Evolutionary conservation across 768 basidiomycete genomes (phyloP), one percentile per base, ranked within the genome.

Genomic region (Auricularia auricula-judae): DNA sequence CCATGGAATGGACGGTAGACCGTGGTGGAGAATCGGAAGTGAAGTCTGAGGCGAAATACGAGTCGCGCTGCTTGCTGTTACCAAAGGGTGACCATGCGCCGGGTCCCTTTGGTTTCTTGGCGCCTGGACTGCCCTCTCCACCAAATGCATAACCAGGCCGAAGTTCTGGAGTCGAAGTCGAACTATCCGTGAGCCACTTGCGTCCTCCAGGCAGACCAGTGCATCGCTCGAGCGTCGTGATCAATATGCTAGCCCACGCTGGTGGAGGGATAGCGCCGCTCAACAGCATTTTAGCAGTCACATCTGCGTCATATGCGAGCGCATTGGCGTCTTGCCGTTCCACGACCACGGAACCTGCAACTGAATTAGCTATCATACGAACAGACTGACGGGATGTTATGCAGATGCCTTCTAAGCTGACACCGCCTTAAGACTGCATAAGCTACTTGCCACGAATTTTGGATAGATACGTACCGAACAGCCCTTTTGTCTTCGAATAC

Each of bases 261-360:
- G 94, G 96, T 4, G 85, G 81, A 12, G 85, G 81, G 53, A 97
- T 76, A 10, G 73, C 73, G 4, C 96, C 96, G 44, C 85, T 87
- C 16, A 99, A 85, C 33, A 99, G 83, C 72, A 87, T 81, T 72
- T 87, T 88, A 2, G 80, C 87, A 1, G 87, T 86, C 18, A 94
- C 90, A 63, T 87, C 81, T 2, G 84, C 81, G 47, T 72, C 72
- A 71, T 97, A 97, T 2, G 95, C 95, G 61, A 86, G 80, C 1
- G 84, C 78, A 71, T 97, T 98, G 8, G 93, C 92, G 73, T 99
- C 96, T 71, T 93, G 89, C 44, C 96, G 84, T 74, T 97, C 96
- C 16, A 97, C 82, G 65, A 98, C 94, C 62, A 97, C 86, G 1
- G 89, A 91, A 12, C 93, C 93, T 77, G 91, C 89, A 11, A 91